Percentiles rank a stretch among this genome's conserved stretches.
phyloP scores from a whole-genome alignment of 2,329 filamentous ascomycete genomes.

The Phialemoniopsis sp. region DNA sequence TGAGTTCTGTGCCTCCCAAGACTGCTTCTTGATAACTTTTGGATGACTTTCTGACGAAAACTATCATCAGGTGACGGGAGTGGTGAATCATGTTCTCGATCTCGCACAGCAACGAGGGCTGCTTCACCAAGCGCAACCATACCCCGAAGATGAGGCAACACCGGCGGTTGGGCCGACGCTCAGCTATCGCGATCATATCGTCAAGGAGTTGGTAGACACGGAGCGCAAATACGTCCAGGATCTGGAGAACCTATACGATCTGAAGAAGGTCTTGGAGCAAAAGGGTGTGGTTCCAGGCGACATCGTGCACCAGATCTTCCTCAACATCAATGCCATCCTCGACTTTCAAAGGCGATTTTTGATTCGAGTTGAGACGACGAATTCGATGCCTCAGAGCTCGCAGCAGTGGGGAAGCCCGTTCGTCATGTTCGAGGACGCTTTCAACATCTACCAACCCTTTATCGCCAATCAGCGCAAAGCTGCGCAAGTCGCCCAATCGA shows the following conservation, averaged over 20 bases:
- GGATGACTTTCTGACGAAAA: background rate
- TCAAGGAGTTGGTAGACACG: conserved; percentile 88
- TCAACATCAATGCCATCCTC: conserved; percentile 91
- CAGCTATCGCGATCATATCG: conserved; percentile 77
- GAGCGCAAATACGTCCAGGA: conserved; percentile 98
- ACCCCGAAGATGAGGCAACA: conserved; percentile 48
- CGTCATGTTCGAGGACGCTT: conserved; percentile 76
- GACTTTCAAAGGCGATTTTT: conserved; percentile 95
- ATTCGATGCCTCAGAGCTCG: conserved; percentile 68
- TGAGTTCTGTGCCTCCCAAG: conserved; percentile 1
- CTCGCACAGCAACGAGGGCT: conserved; percentile 75
- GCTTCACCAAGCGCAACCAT: conserved; percentile 58
- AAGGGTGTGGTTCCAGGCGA: conserved; percentile 86
- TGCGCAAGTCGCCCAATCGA: conserved; percentile 74
- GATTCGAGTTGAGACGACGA: conserved; percentile 93
- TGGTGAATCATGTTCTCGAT: conserved; percentile 90
- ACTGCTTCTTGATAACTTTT: background rate
- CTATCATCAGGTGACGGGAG: conserved; percentile 70
- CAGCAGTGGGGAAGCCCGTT: conserved; percentile 98
- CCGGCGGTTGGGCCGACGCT: conserved; percentile 60
- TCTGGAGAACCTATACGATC: conserved; percentile 84
- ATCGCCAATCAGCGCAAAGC: conserved; percentile 95
- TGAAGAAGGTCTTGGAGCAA: conserved; percentile 87
- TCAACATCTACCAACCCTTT: conserved; percentile 93
- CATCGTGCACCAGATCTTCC: conserved; percentile 87